Evolutionary conservation across 2,329 filamentous ascomycete genomes (phyloP).

Genomic region (Aureobasidium sp.): DNA sequence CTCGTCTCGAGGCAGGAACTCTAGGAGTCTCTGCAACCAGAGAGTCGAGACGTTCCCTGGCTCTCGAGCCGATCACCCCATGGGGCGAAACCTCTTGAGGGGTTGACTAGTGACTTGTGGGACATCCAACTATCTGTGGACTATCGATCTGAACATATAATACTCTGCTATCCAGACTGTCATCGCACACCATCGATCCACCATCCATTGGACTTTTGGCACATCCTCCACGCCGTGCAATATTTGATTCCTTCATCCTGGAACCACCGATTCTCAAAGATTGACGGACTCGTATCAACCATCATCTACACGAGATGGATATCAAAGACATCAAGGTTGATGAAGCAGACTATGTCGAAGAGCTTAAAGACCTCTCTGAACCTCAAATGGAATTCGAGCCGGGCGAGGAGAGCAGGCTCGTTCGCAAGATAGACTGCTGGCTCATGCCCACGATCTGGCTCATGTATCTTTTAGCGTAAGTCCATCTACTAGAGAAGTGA

Average conservation of each 20-base stretch:
- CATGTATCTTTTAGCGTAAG: conserved; percentile 44
- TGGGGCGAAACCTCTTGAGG: not conserved
- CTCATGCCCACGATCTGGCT: conserved; percentile 45
- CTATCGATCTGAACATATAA: no score
- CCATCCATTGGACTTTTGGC: no score
- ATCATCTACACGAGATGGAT: not conserved
- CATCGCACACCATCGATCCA: no score
- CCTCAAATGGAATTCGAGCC: not conserved
- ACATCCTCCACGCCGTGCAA: no score
- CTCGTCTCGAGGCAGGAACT: not conserved
- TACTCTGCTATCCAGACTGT: no score
- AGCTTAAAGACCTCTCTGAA: not conserved
- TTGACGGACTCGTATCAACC: no score
- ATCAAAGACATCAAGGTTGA: not conserved
- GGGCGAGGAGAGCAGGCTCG: conserved; percentile 34
- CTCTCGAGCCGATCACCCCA: not conserved
- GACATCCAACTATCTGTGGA: no score
- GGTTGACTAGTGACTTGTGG: not conserved
- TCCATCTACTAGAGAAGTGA: no score
- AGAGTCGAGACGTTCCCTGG: no score
- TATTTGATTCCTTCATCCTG: no score
- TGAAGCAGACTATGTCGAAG: not conserved
- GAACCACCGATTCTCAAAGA: no score
- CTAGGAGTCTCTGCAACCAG: no score
- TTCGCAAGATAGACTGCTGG: conserved; percentile 39